Evolutionary conservation across 2,329 filamentous ascomycete genomes (phyloP).

Genomic region (Diaporthe ilicicola): DNA sequence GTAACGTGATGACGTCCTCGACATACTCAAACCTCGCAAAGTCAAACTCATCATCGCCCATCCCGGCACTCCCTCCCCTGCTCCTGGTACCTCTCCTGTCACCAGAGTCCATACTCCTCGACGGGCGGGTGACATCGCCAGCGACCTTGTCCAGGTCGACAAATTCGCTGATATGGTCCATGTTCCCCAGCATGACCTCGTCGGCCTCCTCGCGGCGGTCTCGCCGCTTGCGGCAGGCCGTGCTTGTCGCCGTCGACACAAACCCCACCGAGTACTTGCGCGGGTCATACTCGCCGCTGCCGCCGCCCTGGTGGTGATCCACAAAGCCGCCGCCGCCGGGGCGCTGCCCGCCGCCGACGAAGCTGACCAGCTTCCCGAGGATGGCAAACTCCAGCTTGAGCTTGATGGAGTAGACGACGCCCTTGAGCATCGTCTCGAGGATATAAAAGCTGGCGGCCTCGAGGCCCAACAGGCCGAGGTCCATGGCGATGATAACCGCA

Average conservation of each 20-base stretch:
- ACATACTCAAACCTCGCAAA: constrained; percentile 29
- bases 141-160: constrained; percentile 19
- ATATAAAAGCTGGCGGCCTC: constrained; percentile 21
- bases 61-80: neutral
- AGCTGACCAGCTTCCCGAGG: constrained; percentile 18
- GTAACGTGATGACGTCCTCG: constrained; percentile 9
- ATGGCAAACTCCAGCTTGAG: constrained; percentile 23
- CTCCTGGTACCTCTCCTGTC: neutral
- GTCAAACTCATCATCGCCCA: neutral
- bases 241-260: neutral
- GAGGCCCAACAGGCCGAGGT: neutral
- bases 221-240: neutral
- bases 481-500: constrained; percentile 17
- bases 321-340: neutral
- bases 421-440: constrained; percentile 29
- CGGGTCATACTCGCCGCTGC: neutral
- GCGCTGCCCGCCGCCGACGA: neutral
- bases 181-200: constrained; percentile 13
- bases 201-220: constrained; percentile 8
- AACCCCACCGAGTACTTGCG: constrained; percentile 24
- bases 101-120: neutral
- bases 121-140: neutral
- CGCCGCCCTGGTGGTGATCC: neutral
- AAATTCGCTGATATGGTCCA: constrained; percentile 30
- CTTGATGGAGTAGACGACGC: constrained; percentile 26